Evolutionary conservation across 2,329 filamentous ascomycete genomes (phyloP).

Genomic region (Diaporthe sp.): DNA sequence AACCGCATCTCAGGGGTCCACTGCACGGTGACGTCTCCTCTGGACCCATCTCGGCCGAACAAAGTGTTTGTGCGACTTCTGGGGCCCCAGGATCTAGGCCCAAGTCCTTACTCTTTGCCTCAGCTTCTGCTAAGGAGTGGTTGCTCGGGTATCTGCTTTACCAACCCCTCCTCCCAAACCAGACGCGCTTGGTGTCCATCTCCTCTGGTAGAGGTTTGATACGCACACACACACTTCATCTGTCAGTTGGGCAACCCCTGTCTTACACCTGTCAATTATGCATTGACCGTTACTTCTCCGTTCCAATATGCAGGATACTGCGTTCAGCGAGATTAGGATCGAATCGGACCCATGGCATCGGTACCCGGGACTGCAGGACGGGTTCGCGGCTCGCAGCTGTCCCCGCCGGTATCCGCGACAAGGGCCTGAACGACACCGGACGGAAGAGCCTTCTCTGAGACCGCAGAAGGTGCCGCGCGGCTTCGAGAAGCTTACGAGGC

Average conservation of each 20-base stretch:
- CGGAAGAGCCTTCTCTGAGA: neutral
- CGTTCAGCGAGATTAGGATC: slow-evolving; percentile 28
- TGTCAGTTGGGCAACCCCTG: slow-evolving; percentile 37
- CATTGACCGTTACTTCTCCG: slow-evolving; percentile 27
- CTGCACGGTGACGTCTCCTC: slow-evolving; percentile 29
- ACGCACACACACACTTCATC: slow-evolving; percentile 13
- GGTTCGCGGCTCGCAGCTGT: neutral
- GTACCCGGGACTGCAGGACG: slow-evolving; percentile 25
- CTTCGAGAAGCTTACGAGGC: slow-evolving; percentile 19
- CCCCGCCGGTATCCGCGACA: slow-evolving; percentile 19
- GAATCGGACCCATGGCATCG: slow-evolving; percentile 27
- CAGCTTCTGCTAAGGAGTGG: neutral
- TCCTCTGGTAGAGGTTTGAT: neutral
- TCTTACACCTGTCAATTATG: slow-evolving; percentile 35
- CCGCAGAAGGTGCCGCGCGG: slow-evolving; percentile 8
- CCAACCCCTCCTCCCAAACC: neutral
- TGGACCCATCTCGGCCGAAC: slow-evolving; percentile 21
- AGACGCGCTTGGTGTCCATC: neutral
- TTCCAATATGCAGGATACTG: slow-evolving; percentile 31
- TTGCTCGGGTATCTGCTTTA: slow-evolving; percentile 15
- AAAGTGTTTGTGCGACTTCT: slow-evolving; percentile 24
- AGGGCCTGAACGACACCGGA: neutral
- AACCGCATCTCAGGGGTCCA: slow-evolving; percentile 20
- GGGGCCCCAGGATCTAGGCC: slow-evolving; percentile 18
- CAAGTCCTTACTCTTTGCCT: neutral